Conservation (phyloP, 768 basidiomycete species). For the Leccinum longicurvipes region DNA sequence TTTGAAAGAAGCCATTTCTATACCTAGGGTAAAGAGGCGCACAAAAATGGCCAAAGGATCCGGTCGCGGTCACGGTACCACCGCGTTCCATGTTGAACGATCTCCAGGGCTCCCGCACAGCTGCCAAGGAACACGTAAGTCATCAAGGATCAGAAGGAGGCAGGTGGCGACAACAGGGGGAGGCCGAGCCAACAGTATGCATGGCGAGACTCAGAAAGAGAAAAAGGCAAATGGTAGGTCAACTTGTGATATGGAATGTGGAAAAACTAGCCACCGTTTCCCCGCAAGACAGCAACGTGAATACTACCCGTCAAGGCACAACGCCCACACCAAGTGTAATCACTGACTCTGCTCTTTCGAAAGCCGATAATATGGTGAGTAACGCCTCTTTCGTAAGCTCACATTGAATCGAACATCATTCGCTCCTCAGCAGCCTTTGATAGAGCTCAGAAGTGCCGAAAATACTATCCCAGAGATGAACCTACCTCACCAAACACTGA, state of each 20-base stretch:
- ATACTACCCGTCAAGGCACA: not conserved
- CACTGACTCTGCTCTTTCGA: not conserved
- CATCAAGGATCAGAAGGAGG: conserved; percentile 16
- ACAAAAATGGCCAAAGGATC: conserved; percentile 34
- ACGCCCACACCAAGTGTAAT: not conserved
- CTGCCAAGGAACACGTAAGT: conserved; percentile 12
- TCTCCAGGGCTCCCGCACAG: conserved; percentile 20
- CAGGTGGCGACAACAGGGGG: not conserved
- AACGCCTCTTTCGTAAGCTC: not conserved
- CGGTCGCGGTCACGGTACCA: conserved; percentile 21
- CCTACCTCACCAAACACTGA: not conserved
- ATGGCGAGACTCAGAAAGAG: conserved; percentile 15
- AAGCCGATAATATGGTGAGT: conserved; percentile 10
- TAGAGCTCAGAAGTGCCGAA: not conserved
- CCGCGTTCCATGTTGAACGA: conserved; percentile 32
- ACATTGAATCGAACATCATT: not conserved
- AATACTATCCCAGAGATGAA: not conserved
- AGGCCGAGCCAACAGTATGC: conserved; percentile 26
- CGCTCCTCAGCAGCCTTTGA: not conserved
- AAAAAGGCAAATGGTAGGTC: conserved; percentile 3
- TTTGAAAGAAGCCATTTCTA: not conserved
- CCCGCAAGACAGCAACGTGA: not conserved
- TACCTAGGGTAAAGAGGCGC: conserved; percentile 28
- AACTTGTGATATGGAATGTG: not conserved
- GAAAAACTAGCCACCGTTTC: not conserved